Conservation (phyloP, 2,329 filamentous ascomycete species). For the Curvularia verruculosa region DNA sequence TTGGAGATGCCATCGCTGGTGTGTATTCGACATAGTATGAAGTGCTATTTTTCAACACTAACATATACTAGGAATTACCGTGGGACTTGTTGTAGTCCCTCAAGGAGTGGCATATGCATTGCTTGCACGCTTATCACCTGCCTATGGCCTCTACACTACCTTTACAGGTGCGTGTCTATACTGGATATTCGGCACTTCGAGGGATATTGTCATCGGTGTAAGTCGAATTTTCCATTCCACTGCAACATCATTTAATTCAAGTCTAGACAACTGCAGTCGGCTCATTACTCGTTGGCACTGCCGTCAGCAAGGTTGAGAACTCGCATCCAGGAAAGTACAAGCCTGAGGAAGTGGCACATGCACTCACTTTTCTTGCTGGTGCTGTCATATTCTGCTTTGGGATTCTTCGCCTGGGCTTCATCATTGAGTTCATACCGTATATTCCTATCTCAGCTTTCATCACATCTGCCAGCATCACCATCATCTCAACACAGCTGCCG, state of each 20-base stretch:
- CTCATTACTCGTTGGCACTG: slow-evolving; percentile 83
- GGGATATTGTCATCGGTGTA: slow-evolving; percentile 95
- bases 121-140: slow-evolving; percentile 74
- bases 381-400: slow-evolving; percentile 79
- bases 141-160: slow-evolving; percentile 90
- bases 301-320: slow-evolving; percentile 69
- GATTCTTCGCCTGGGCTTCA: slow-evolving; percentile 79
- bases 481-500: slow-evolving; percentile 81
- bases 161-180: slow-evolving; percentile 94
- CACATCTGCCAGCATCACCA: slow-evolving; percentile 92
- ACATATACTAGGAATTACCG: slow-evolving; percentile 57
- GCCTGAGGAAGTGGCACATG: slow-evolving; percentile 74
- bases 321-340: slow-evolving; percentile 62
- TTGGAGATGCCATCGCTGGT: slow-evolving; percentile 42
- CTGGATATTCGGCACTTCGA: slow-evolving; percentile 97
- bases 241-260: slow-evolving; percentile 6
- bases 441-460: slow-evolving; percentile 93
- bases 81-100: slow-evolving; percentile 81
- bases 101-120: slow-evolving; percentile 95
- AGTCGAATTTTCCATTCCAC: slow-evolving; percentile 45
- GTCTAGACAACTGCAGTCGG: slow-evolving; percentile 86
- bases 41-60: not conserved
- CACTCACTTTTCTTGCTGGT: slow-evolving; percentile 78
- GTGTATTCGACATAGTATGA: not conserved
- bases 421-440: slow-evolving; percentile 91